phyloP scores from a whole-genome alignment of 2,329 filamentous ascomycete genomes.

The Microcera coccophila region DNA sequence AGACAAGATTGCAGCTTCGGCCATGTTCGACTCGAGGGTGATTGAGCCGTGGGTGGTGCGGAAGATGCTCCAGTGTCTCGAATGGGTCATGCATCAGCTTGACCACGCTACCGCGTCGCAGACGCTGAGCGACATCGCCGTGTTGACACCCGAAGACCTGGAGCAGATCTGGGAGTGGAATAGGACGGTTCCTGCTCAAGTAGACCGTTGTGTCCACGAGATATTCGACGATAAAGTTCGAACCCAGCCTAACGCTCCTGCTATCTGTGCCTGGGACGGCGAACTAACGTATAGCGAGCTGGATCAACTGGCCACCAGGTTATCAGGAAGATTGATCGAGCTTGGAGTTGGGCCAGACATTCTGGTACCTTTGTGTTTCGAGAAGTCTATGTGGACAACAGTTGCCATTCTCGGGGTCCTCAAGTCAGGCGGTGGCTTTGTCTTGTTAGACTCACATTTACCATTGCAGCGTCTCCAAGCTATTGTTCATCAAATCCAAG shows the following conservation, averaged over 20 bases:
- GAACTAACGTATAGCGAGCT: conserved; percentile 19
- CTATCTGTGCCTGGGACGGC: conserved; percentile 23
- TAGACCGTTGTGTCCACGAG: conserved; percentile 18
- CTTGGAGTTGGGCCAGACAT: conserved; percentile 5
- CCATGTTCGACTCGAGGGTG: conserved; percentile 3
- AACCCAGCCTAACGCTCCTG: conserved; percentile 10
- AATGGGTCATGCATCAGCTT: conserved; percentile 1
- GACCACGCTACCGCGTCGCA: not conserved
- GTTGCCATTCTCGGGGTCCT: conserved; percentile 1
- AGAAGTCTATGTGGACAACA: conserved; percentile 14
- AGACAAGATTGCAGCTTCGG: conserved; percentile 2
- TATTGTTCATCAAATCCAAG: no score
- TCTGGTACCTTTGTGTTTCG: conserved; percentile 12
- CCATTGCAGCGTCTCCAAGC: no score
- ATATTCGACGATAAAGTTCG: conserved; percentile 13
- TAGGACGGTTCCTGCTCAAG: not conserved
- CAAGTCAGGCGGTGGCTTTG: not conserved
- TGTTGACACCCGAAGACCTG: not conserved
- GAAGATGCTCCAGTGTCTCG: conserved; percentile 1
- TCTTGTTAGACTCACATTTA: conserved; percentile 5
- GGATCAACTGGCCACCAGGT: not conserved
- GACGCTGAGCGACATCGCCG: not conserved
- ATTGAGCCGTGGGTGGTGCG: conserved; percentile 3
- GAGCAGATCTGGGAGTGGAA: not conserved
- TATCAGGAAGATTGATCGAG: conserved; percentile 7